These are phyloP conservation scores for Oryza punctata DNA, from an alignment of 176 grass and related monocot genomes.

Conservation along the genomic window DNA sequence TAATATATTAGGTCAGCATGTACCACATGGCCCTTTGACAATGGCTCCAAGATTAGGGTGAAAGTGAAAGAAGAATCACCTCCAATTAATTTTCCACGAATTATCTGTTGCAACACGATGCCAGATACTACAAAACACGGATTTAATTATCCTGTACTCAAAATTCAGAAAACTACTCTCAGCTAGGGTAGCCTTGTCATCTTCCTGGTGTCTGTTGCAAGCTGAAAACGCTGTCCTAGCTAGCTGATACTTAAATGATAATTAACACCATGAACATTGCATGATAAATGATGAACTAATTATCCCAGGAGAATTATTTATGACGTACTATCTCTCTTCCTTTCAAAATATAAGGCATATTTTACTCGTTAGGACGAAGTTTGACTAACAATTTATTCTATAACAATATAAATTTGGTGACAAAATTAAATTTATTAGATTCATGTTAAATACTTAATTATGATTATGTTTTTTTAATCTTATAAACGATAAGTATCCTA, in stretches of 20 bases:
- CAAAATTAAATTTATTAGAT: no score
- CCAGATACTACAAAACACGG: conserved; percentile 17
- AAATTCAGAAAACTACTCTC: not conserved
- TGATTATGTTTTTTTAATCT: no score
- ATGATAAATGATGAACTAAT: not conserved
- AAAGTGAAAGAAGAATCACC: conserved; percentile 38
- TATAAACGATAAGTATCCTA: no score
- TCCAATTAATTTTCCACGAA: not conserved
- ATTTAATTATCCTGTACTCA: not conserved
- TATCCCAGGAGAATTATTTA: not conserved
- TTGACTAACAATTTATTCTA: no score
- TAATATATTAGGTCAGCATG: not conserved
- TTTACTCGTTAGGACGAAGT: no score
- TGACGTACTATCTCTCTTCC: no score
- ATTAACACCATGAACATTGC: not conserved
- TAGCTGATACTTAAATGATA: not conserved
- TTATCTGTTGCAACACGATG: not conserved
- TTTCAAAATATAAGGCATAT: no score
- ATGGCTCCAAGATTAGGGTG: not conserved
- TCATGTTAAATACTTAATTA: no score
- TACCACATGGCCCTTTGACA: not conserved
- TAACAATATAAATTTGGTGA: no score
- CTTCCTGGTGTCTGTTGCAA: conserved; percentile 36
- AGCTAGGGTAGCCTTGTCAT: not conserved
- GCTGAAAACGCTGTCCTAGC: conserved; percentile 31